Evolutionary conservation across 192 early-diverging fungal species (phyloP).

Genomic region (Podila verticillata): DNA sequence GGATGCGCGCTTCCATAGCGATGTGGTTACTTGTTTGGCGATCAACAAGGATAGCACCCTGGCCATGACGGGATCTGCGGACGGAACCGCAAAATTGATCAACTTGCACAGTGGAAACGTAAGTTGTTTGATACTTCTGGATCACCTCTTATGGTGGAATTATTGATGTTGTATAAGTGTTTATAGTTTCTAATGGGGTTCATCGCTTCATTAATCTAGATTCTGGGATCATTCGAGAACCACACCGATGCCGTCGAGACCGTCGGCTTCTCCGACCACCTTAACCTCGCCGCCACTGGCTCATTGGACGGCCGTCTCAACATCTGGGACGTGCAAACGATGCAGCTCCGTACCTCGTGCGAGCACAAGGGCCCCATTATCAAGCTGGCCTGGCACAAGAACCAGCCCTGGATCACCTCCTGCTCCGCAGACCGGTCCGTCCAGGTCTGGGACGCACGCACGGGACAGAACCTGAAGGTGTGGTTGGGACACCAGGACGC

Average conservation of each 20-base stretch:
- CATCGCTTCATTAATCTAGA: conserved; percentile 40
- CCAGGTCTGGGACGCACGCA: conserved; percentile 91
- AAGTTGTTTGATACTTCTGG: conserved; percentile 18
- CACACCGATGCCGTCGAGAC: conserved; percentile 89
- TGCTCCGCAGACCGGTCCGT: conserved; percentile 86
- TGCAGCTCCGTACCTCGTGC: conserved; percentile 84
- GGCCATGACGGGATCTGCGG: conserved; percentile 84
- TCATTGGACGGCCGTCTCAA: conserved; percentile 89
- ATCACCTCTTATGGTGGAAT: background rate
- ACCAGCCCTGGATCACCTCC: conserved; percentile 75
- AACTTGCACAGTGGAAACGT: conserved; percentile 78
- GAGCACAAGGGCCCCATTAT: conserved; percentile 89
- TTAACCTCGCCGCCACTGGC: conserved; percentile 83
- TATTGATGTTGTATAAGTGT: background rate
- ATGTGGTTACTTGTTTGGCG: conserved; percentile 77
- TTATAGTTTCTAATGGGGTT: background rate
- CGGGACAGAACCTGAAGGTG: conserved; percentile 77
- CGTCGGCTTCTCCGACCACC: conserved; percentile 77
- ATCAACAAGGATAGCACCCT: conserved; percentile 80
- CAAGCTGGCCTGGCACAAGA: conserved; percentile 75
- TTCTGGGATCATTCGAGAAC: conserved; percentile 84
- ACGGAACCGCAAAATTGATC: conserved; percentile 81
- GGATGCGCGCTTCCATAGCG: conserved; percentile 89
- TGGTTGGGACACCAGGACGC: conserved; percentile 90
- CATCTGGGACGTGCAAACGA: conserved; percentile 91